Evolutionary conservation across 768 basidiomycete genomes (phyloP), one percentile per base, ranked within the genome.

Genomic region (Filobasidium floriforme): DNA sequence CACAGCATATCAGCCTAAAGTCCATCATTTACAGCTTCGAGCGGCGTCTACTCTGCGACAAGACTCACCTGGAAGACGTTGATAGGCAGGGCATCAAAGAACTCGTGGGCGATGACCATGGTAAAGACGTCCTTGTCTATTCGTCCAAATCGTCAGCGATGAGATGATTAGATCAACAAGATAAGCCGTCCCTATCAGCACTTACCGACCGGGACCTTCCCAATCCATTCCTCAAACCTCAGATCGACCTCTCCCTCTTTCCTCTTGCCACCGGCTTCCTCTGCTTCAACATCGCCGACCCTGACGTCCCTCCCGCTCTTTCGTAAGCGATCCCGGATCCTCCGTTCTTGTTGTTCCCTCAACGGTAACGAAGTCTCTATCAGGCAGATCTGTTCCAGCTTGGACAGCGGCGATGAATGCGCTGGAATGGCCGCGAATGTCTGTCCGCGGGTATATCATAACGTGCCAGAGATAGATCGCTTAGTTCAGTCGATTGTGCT

Each of bases 31-130:
- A n/a, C n/a, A n/a, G n/a, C n/a, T n/a, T n/a, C n/a, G n/a, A n/a
- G n/a, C n/a, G n/a, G n/a, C n/a, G n/a, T n/a, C n/a, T n/a, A n/a
- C n/a, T n/a, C n/a, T n/a, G n/a, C n/a, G n/a, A n/a, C n/a, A n/a
- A 32, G n/a, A 75, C 82, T 12, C 69, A 91, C 92, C 82, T 94
- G 86, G 43, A 98, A 80, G 43, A 92, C 81, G 77, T 96, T 90
- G 57, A 97, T 86, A 0, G 96, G 94, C 52, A 99, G 82, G 0
- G 93, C 93, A 75, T 98, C 96, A 69, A 99, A 98, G 80, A 98
- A 94, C 74, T 98, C 96, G 77, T 99, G 93, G 0, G 96, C 96
- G 18, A 97, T 80, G 26, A 96, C 77, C 81, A 96, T 86, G 0
- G 92, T 92, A 77, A 87, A 97, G 46, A 74, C 78, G 62, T 81